phyloP scores from a whole-genome alignment of 2,329 filamentous ascomycete genomes.

The Zasmidium angulare region DNA sequence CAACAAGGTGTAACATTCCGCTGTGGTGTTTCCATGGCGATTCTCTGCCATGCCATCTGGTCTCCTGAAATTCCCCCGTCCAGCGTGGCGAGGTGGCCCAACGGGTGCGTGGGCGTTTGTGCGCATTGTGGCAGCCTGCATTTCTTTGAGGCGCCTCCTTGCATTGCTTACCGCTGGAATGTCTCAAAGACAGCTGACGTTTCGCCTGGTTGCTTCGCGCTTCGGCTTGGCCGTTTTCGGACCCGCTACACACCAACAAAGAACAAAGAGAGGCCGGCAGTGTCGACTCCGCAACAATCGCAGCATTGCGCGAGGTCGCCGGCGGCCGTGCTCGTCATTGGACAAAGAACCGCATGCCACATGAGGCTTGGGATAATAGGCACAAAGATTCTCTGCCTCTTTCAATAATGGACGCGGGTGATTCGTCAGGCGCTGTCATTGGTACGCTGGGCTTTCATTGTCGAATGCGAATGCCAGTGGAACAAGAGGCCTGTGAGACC shows the following conservation, averaged over 20 bases:
- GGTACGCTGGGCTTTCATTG: constrained; percentile 32
- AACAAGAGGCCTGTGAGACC: constrained; percentile 33
- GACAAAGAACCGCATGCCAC: constrained; percentile 36
- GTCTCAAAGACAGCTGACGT: constrained; percentile 33
- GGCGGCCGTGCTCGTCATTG: constrained; percentile 31
- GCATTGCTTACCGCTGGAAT: constrained; percentile 31
- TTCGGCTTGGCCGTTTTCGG: constrained; percentile 34
- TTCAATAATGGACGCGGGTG: constrained; percentile 29
- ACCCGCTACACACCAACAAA: constrained; percentile 32
- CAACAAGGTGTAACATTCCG: constrained; percentile 29
- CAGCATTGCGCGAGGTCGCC: constrained; percentile 26
- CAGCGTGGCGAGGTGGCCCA: constrained; percentile 11
- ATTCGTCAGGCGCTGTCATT: constrained; percentile 32
- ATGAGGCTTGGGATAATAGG: constrained; percentile 32
- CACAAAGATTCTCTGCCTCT: constrained; percentile 31
- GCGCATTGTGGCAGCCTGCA: constrained; percentile 29
- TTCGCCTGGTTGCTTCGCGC: constrained; percentile 24
- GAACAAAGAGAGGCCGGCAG: constrained; percentile 35
- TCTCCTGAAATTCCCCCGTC: constrained; percentile 16
- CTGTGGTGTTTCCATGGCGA: constrained; percentile 29
- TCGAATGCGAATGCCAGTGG: constrained; percentile 32
- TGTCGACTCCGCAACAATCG: constrained; percentile 34
- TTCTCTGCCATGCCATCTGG: constrained; percentile 21
- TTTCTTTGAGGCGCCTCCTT: constrained; percentile 27
- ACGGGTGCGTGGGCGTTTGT: constrained; percentile 25